Evolutionary conservation across 805 yeast genomes (phyloP).

Genomic region (Teunomyces cretensis): DNA sequence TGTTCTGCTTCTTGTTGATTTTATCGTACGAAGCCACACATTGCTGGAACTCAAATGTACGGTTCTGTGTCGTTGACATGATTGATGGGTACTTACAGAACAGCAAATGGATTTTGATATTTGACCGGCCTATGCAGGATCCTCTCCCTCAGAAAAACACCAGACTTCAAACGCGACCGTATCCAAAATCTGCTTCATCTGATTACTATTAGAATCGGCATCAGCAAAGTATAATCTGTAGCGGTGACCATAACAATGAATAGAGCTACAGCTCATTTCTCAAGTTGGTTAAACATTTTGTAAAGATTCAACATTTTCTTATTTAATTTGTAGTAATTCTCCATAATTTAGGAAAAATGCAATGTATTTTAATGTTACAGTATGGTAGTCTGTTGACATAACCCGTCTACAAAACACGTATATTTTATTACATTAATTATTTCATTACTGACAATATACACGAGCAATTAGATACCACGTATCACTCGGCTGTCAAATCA

Average conservation of each 20-base stretch:
- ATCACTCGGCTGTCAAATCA: neutral
- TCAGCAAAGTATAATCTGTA: too few species aligned
- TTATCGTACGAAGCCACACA: slow-evolving; percentile 78
- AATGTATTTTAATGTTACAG: too few species aligned
- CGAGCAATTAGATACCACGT: neutral
- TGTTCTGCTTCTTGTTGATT: slow-evolving; percentile 46
- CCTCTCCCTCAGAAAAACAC: neutral
- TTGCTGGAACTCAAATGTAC: slow-evolving; percentile 91
- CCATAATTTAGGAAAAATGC: neutral
- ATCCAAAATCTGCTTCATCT: neutral
- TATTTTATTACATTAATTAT: too few species aligned
- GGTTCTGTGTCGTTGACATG: slow-evolving; percentile 56
- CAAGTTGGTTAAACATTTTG: too few species aligned
- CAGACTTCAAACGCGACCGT: slow-evolving; percentile 2
- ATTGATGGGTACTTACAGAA: neutral
- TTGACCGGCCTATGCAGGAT: neutral
- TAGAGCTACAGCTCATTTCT: too few species aligned
- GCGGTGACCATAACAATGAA: too few species aligned
- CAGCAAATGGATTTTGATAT: slow-evolving; percentile 3
- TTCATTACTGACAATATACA: too few species aligned
- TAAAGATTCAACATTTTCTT: too few species aligned
- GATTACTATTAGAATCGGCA: neutral
- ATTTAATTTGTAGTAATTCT: too few species aligned
- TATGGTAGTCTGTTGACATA: too few species aligned
- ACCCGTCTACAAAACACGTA: too few species aligned